Base-by-base conservation (phyloP, 2,329 filamentous ascomycete genomes). In the Phyllosticta ampelicida region DNA sequence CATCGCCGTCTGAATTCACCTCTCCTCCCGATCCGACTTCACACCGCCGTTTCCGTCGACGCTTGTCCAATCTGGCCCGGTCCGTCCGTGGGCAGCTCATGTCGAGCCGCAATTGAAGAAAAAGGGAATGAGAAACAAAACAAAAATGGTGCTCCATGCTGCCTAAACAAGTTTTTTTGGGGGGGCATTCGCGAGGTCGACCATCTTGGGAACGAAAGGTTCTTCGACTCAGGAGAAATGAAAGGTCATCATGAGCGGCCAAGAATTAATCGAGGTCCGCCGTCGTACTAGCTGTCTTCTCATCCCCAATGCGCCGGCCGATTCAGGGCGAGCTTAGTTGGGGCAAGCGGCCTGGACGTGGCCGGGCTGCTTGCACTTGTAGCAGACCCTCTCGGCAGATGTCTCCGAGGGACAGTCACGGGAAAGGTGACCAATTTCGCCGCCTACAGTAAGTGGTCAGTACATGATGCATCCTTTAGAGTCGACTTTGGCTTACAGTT, bases 341-440 rank as follows among this genome's bases (percentile, higher is more conserved):
- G 92, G 89, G 86, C 94, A 99, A 69, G 88, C 84, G 67, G 89
- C 85, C 84, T 96, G 92, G 73, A 97, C 87, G 78, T 96, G 92
- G 67, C 92, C 91, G 65, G 84, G 81, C 75, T 86, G 81, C 77
- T 85, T 85, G 82, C 84, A 97, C 82, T 95, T 95, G 84, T 99
- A 99, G 86, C 94, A 99, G 73, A 96, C 90, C 74, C 95, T 92
- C 83, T 97, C 92, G 70, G 84, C 82, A 66, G 85, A 83, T 61
- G 89, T 88, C 78, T 96, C 92, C 73, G 92, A 91, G 68, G 91
- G 87, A 83, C 94, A 99, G 76, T 99, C 94, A 65, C 92, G 88
- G 65, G 89, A 95, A 74, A 96, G 85, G 77, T 97, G 92, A 62
- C 94, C 92, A 67, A 92, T 87, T 80, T 96, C 90, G 67, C 84